phyloP scores from a whole-genome alignment of 768 basidiomycete species.

The Pulveroboletus frians region DNA sequence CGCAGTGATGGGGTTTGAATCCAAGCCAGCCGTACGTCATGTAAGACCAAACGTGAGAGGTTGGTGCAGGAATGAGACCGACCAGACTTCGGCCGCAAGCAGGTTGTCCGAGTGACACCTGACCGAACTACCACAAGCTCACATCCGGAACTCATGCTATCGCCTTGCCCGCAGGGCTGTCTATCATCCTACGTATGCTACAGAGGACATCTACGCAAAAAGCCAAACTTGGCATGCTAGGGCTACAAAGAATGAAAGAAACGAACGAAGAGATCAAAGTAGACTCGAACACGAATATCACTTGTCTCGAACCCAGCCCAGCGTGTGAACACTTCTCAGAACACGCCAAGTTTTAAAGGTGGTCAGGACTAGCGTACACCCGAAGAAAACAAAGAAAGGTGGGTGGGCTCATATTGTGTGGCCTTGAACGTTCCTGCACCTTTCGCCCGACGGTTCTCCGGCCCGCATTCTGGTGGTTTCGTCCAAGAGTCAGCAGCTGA shows the following conservation, averaged over 20 bases:
- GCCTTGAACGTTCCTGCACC: constrained; percentile 45
- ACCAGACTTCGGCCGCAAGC: too few relatives aligned
- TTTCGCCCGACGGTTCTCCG: constrained; percentile 27
- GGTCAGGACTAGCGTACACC: background rate
- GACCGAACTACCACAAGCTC: background rate
- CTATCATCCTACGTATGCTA: constrained; percentile 12
- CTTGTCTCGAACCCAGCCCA: background rate
- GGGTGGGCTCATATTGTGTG: constrained; percentile 8
- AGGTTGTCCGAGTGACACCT: background rate
- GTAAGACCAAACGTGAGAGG: constrained; percentile 3
- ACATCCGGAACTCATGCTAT: background rate
- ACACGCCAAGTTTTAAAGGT: too few relatives aligned
- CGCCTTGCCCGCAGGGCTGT: background rate
- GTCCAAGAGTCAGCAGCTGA: background rate
- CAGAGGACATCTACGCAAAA: constrained; percentile 8
- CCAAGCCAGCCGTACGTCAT: constrained; percentile 1
- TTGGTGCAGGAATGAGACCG: background rate
- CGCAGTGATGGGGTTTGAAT: constrained; percentile 6
- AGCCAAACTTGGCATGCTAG: constrained; percentile 6
- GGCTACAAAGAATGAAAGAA: constrained; percentile 16
- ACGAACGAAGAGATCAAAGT: background rate
- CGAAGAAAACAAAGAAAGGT: background rate
- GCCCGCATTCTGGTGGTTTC: background rate
- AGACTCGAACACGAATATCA: background rate
- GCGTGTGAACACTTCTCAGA: background rate